Base-by-base conservation (phyloP, 2,329 filamentous ascomycete genomes). In the Davidsoniella virescens region DNA sequence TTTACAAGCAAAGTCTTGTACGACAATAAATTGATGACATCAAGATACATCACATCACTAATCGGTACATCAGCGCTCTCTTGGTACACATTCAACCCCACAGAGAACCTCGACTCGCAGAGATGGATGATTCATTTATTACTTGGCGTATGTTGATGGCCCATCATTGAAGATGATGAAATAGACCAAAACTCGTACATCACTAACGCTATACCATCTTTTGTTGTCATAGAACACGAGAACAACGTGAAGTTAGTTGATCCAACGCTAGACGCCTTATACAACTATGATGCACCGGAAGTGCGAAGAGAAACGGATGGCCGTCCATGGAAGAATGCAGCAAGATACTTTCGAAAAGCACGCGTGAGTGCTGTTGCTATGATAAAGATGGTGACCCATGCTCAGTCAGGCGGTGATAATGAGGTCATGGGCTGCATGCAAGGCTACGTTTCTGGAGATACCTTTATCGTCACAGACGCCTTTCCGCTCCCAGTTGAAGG, bases 391-490 rank as follows among this genome's bases (percentile, higher is more conserved):
- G 87, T 93, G 56, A 96, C 95, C 85, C 92, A 98, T 64, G 92
- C 92, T 8, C 84, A 92, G n/a, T 88, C 87, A 0, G 92, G 92
- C 56, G 90, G 92, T 52, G 79, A 78, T 25, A 75, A 96, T 56
- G 92, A 98, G 69, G 77, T 98, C 59, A 98, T 98, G 92, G 92
- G 92, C 52, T 66, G 98, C 58, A 98, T 98, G 92, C 84, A 94
- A 62, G 92, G 92, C 55, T 94, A 94, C 64, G 82, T 94, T 46
- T 77, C 86, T 56, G 79, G 81, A 40, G 82, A 93, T 59, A 76
- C 84, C 1, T 85, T 98, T 60, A 78, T 98, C 57, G 83, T 98
- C 49, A 96, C 88, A 1, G 92, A 98, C 61, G 87, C 88, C 23
- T 92, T 96, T 66, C 79, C 88, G 17, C 70, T 98, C 38, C 92